Conservation (phyloP, 176 grass and related monocot species). For the Lolium rigidum region DNA sequence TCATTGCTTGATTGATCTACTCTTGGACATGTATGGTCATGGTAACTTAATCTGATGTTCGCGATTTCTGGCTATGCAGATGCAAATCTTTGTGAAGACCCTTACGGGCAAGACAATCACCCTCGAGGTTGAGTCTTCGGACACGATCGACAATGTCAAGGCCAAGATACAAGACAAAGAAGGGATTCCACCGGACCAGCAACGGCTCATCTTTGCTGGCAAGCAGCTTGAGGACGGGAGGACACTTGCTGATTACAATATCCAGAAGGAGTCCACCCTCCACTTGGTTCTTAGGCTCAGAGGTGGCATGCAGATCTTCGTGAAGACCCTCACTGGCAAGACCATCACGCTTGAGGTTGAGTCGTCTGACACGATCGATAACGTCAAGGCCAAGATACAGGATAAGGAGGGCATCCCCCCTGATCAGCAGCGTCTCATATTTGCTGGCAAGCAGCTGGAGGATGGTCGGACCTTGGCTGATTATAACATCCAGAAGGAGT, state of each 20-base stretch:
- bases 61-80: neutral
- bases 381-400: constrained; percentile 73
- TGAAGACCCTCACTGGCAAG: constrained; percentile 95
- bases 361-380: constrained; percentile 56
- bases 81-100: too few species aligned
- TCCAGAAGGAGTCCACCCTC: too few species aligned
- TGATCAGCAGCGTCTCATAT: constrained; percentile 50
- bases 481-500: constrained; percentile 92
- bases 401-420: constrained; percentile 72
- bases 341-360: constrained; percentile 99
- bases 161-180: constrained; percentile 89
- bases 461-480: constrained; percentile 23
- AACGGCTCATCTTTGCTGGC: constrained; percentile 76
- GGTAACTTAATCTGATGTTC: neutral
- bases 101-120: too few species aligned
- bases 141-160: constrained; percentile 38
- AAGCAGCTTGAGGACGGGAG: constrained; percentile 80
- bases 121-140: too few species aligned
- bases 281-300: too few species aligned
- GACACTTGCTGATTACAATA: constrained; percentile 51
- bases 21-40: too few species aligned
- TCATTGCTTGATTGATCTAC: too few species aligned
- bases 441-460: neutral
- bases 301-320: constrained; percentile 77
- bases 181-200: constrained; percentile 83